phyloP scores from a whole-genome alignment of 2,329 filamentous ascomycete genomes.

The Tolypocladium endophyticum region DNA sequence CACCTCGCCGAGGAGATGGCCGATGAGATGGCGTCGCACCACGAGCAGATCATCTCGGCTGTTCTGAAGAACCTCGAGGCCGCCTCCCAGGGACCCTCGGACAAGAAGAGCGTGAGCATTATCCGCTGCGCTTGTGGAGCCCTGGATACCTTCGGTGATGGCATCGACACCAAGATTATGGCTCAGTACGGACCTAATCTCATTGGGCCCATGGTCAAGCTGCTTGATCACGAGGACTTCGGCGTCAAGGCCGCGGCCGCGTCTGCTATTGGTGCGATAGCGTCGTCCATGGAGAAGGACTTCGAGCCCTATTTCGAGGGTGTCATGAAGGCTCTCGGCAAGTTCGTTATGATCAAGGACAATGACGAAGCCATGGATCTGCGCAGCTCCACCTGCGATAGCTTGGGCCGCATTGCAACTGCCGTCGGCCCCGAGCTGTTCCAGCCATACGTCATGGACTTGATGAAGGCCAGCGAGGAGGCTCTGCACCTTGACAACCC shows the following conservation, averaged over 20 bases:
- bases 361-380: slow-evolving; percentile 84
- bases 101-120: slow-evolving; percentile 72
- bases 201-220: slow-evolving; percentile 71
- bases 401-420: slow-evolving; percentile 83
- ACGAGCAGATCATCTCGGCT: slow-evolving; percentile 72
- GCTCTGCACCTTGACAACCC: slow-evolving; percentile 81
- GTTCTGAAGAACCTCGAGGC: slow-evolving; percentile 83
- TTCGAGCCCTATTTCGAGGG: slow-evolving; percentile 89
- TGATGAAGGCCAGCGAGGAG: slow-evolving; percentile 90
- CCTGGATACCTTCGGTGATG: slow-evolving; percentile 82
- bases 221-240: slow-evolving; percentile 75
- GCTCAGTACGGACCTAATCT: slow-evolving; percentile 72
- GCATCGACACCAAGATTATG: slow-evolving; percentile 69
- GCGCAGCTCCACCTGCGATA: slow-evolving; percentile 80
- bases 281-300: slow-evolving; percentile 67
- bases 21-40: slow-evolving; percentile 79
- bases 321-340: slow-evolving; percentile 81
- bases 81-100: slow-evolving; percentile 56
- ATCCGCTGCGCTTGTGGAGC: slow-evolving; percentile 85
- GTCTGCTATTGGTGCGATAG: slow-evolving; percentile 82
- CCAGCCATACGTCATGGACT: slow-evolving; percentile 78
- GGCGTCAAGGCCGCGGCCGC: slow-evolving; percentile 86
- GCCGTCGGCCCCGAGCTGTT: slow-evolving; percentile 81
- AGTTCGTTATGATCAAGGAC: slow-evolving; percentile 77
- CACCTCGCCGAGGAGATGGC: slow-evolving; percentile 87